Evolutionary conservation across 345 rosid genomes (phyloP), one percentile per base, ranked within the genome.

Genomic region (Salix exigua): DNA sequence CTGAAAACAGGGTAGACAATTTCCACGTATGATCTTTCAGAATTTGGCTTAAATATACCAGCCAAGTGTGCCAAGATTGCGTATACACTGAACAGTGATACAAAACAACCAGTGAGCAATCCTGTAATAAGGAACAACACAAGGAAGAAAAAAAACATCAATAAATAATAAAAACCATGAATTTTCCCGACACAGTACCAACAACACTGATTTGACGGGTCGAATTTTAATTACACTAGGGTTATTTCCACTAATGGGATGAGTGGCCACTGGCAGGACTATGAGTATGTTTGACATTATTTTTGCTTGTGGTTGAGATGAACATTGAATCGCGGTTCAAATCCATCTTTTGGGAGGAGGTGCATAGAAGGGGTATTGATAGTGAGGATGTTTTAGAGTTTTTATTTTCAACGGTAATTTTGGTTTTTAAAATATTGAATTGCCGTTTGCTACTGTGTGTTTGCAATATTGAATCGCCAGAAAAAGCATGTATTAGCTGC

Each of bases 1-100:
- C 99, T 96, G 92, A 96, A 96, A 87, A 91, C 91, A 33, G 99
- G 98, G 81, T 92, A 93, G 72, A 93, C 89, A 30, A 89, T 96
- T 75, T 96, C 99, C 82, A 96, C 77, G 64, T 91, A 93, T 17
- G 87, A 82, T 21, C 80, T 67, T 75, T 84, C 87, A 25, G 78
- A 78, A 75, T 70, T 79, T 48, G 95, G 70, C 6, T 89, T 82
- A 78, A 93, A 92, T 48, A 92, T 75, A 31, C 99, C 97, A 28
- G 96, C 83, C 18, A 93, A 71, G 78, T 93, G 97, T 1, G 97
- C 99, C 60, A 96, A 80, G 33, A 88, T 88, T 69, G 92, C 87
- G 76, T 96, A 96, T 44, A 93, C 85, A 75, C 83, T 85, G 78
- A 96, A 92, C 70, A 96, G 65, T 53, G 99, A 91, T 21, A 90